Base-by-base conservation (phyloP, 345 rosid genomes). In the Cochlearia excelsa region DNA sequence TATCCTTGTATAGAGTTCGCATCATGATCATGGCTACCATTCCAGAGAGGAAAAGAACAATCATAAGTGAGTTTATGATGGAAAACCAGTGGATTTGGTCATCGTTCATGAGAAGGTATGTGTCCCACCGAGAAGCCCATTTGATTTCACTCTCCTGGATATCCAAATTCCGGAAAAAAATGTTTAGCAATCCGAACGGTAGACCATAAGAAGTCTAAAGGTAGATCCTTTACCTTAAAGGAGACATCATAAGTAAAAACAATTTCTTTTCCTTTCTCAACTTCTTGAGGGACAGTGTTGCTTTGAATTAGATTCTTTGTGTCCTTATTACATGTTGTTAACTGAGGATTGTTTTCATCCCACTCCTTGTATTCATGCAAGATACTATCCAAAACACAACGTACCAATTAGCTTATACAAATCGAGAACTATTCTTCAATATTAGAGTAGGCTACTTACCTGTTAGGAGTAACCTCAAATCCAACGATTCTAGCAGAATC, bases 61-160 rank as follows among this genome's bases (percentile, higher is more conserved):
- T 88, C 98, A 92, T 88, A 72, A 88, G 78, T 6, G 98, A 92
- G 74, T 92, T 92, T 63, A 92, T 86, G 69, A 92, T 92, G 52
- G 98, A 92, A 72, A 92, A 92, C 96, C 98, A 92, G 54, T 91
- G 98, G 64, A 91, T 91, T 68, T 88, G 98, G 78, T 91, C 98
- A 41, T 91, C 98, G 54, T 91, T 88, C 98, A 91, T 91, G 69
- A 91, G 95, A 37, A 91, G 84, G 76, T 91, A 91, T 2, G 92
- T 92, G 79, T 88, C 96, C 98, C 98, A 92, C 9, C 98, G 96
- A 64, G 98, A 92, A 57, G 98, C 98, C 98, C 98, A 92, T 79
- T 92, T 92, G 75, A 88, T 83, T 27, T 84, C 95, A 79, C 98
- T 88, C 67, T 84, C 96, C 96, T 88, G 53, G 45, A 40, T 9